Evolutionary conservation across 1,139 yeast species (phyloP).

Genomic region (Magnusiomyces tetraspermus): DNA sequence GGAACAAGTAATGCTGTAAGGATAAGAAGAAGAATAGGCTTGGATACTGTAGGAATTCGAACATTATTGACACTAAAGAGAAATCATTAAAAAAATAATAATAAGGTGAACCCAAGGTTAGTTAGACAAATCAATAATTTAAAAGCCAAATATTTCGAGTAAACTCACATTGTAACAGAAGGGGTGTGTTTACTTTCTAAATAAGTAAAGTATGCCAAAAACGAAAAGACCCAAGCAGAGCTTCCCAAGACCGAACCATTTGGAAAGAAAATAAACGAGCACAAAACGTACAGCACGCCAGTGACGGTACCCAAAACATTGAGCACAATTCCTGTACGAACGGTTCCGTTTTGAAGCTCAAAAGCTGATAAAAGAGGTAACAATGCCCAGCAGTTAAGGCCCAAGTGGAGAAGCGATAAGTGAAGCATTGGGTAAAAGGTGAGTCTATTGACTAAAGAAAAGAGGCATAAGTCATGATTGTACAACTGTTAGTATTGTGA

Average conservation of each 20-base stretch:
- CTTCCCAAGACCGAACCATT: constrained; percentile 51
- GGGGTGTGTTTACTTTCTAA: constrained; percentile 50
- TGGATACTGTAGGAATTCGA: constrained; percentile 49
- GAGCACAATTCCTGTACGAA: constrained; percentile 74
- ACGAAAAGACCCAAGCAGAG: constrained; percentile 67
- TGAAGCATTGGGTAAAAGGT: constrained; percentile 75
- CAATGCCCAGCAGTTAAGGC: constrained; percentile 52
- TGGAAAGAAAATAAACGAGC: constrained; percentile 50
- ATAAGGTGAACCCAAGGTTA: too few species aligned
- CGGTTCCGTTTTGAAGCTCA: constrained; percentile 74
- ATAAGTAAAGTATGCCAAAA: constrained; percentile 54
- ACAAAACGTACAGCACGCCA: constrained; percentile 55
- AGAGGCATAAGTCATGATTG: neutral
- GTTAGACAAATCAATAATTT: too few species aligned
- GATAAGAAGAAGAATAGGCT: constrained; percentile 50
- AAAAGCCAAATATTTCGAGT: too few species aligned
- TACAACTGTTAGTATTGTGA: neutral
- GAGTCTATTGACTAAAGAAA: constrained; percentile 41
- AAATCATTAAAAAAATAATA: too few species aligned
- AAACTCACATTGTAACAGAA: constrained; percentile 28
- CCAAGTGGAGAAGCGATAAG: constrained; percentile 49
- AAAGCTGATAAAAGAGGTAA: constrained; percentile 53
- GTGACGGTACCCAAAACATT: constrained; percentile 63
- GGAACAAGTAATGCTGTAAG: constrained; percentile 44
- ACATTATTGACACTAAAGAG: constrained; percentile 18